Conservation (phyloP, 2,329 filamentous ascomycete genomes). For the Botrytis byssoidea region DNA sequence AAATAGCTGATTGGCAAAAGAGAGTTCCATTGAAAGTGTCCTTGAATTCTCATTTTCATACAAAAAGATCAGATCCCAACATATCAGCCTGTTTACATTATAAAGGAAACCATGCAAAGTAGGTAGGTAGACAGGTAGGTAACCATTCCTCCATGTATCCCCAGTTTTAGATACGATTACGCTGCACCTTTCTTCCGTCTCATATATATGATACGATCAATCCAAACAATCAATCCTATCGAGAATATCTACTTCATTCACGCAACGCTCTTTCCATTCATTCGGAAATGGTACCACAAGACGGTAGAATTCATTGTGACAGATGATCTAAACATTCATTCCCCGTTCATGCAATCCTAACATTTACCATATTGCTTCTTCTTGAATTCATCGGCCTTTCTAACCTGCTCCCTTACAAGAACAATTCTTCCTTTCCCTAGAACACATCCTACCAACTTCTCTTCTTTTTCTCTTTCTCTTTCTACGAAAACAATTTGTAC, state of each 20-base stretch:
- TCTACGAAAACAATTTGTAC: not conserved
- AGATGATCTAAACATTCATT: not conserved
- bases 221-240: not conserved
- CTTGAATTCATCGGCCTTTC: not conserved
- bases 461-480: not conserved
- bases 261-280: slow-evolving; percentile 10
- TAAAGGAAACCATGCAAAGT: not conserved
- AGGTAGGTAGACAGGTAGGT: not conserved
- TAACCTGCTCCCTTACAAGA: not conserved
- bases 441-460: not conserved
- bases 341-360: not conserved
- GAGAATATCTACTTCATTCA: not conserved
- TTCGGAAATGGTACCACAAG: not conserved
- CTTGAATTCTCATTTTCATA: not conserved
- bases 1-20: not conserved
- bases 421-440: not conserved
- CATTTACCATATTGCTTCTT: not conserved
- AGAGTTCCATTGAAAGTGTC: not conserved
- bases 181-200: slow-evolving; percentile 11
- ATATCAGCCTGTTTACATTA: slow-evolving; percentile 8
- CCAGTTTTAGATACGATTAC: not conserved
- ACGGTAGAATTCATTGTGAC: not conserved
- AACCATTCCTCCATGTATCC: not conserved
- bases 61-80: not conserved
- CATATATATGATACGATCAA: not conserved